Conservation (phyloP, 1,284 basidiomycete genomes). For the Microbotryomycetes sp. region DNA sequence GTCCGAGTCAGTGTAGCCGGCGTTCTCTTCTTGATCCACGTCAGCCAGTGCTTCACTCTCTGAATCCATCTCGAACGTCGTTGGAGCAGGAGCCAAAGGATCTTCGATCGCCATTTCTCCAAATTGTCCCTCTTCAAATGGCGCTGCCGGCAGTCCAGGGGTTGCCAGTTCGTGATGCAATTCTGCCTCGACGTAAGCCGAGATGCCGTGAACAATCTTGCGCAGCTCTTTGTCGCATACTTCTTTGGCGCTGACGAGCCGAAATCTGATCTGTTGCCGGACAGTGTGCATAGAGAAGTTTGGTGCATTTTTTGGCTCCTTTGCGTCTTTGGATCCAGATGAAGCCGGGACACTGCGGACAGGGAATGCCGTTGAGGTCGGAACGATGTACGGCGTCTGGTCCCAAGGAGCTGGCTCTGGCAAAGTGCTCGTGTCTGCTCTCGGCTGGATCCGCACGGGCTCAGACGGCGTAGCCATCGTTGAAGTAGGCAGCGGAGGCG, state of each 20-base stretch:
- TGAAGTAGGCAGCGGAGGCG: slow-evolving; percentile 3
- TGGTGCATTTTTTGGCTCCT: slow-evolving; percentile 5
- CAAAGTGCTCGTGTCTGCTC: background rate
- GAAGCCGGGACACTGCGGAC: background rate
- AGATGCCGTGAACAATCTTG: slow-evolving; percentile 86
- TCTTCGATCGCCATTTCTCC: slow-evolving; percentile 13
- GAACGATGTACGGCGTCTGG: slow-evolving; percentile 32
- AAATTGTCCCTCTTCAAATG: slow-evolving; percentile 16
- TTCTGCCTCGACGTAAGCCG: slow-evolving; percentile 84
- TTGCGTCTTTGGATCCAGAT: background rate
- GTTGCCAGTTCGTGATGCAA: slow-evolving; percentile 47
- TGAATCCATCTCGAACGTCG: slow-evolving; percentile 24
- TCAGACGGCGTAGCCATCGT: background rate
- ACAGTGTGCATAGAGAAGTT: slow-evolving; percentile 56
- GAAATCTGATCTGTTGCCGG: slow-evolving; percentile 82
- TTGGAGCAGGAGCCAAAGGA: background rate
- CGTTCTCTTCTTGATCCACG: slow-evolving; percentile 18
- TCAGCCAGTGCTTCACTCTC: slow-evolving; percentile 25
- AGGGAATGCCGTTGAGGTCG: slow-evolving; percentile 15
- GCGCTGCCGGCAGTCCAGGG: slow-evolving; percentile 35
- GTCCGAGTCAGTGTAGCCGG: slow-evolving; percentile 22
- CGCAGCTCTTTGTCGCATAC: slow-evolving; percentile 92
- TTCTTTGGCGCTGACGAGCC: slow-evolving; percentile 86
- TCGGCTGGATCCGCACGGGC: background rate
- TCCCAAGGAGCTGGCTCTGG: slow-evolving; percentile 26